These are phyloP conservation scores for Trichoderma hamatum DNA, from an alignment of 2,329 filamentous ascomycete species.

Conservation along the genomic window DNA sequence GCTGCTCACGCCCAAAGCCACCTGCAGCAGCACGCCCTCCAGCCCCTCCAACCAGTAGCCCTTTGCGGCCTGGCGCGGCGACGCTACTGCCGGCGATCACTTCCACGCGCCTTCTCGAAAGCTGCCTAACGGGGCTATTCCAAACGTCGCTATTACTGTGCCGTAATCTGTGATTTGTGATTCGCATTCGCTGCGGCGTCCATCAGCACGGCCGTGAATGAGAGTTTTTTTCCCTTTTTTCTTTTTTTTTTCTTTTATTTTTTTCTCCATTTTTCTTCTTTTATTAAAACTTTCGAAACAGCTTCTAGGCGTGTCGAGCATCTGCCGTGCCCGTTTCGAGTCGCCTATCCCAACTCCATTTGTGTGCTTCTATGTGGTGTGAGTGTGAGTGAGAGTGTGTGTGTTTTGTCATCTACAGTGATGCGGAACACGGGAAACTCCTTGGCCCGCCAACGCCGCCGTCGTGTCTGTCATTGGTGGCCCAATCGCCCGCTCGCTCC, in stretches of 20 bases:
- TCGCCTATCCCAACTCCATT: too few species aligned
- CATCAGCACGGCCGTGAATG: not conserved
- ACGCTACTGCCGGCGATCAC: slow-evolving; percentile 22
- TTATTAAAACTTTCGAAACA: too few species aligned
- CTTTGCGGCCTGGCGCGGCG: not conserved
- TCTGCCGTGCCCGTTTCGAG: not conserved
- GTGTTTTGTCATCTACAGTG: not conserved
- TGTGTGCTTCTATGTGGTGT: too few species aligned
- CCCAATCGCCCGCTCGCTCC: not conserved
- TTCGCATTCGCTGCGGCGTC: not conserved
- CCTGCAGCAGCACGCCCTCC: slow-evolving; percentile 14
- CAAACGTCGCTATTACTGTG: slow-evolving; percentile 1
- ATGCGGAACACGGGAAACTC: not conserved
- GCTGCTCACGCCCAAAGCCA: not conserved
- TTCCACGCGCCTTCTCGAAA: slow-evolving; percentile 27
- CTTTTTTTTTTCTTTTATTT: too few species aligned
- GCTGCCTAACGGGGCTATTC: slow-evolving; percentile 23
- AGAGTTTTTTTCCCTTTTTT: not conserved
- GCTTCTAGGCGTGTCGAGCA: too few species aligned
- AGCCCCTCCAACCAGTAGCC: not conserved
- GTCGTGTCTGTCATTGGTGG: not conserved
- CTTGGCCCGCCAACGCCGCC: not conserved
- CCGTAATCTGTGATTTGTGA: not conserved
- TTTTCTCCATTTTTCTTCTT: too few species aligned
- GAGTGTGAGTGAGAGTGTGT: not conserved